Evolutionary conservation across 192 early-diverging fungal genomes (phyloP), one percentile per base, ranked within the genome.

Genomic region (Entomortierella chlamydospora): DNA sequence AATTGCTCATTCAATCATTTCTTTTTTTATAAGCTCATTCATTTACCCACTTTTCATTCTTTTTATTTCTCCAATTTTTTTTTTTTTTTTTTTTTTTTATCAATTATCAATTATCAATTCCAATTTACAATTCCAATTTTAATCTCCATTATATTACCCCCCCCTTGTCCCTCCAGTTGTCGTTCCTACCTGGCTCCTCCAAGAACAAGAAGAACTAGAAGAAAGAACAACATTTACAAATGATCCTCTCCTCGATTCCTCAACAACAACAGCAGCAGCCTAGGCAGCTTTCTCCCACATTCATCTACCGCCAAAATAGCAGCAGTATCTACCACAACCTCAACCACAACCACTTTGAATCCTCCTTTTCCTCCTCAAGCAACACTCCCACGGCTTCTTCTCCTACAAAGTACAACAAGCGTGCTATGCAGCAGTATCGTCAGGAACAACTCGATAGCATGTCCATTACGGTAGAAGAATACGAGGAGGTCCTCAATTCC

Each of bases 401-500:
- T 9, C 74, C 74, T 10, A 60, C 74, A 52, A 79, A 70, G 41
- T 79, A 79, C 68, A 65, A 70, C 51, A 79, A 79, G 67, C 74
- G 74, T 15, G 57, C 68, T 1, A 20, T 79, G 56, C 74, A 79
- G 51, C 74, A 79, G 42, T 69, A 64, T 39, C 74, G 74, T 22
- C 74, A 79, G 51, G 74, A 70, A 47, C 74, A 70, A 22, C 56
- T 79, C 7, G 74, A 79, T 29, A 70, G 62, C 56, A 83, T 81
- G 82, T 80, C 82, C 9, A 81, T 87, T 64, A 59, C 76, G 60
- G 83, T 88, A 30, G 87, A 89, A 66, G 93, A 95, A 53, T 92
- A 90, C 76, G 83, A 84, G 64, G 92, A 95, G 37, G 88, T 93
- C 42, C 86, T 94, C 51, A 89, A 93, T 68, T 88, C 94, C 12